Base-by-base conservation (phyloP, 2,329 filamentous ascomycete species). In the Epichloe aotearoae region DNA sequence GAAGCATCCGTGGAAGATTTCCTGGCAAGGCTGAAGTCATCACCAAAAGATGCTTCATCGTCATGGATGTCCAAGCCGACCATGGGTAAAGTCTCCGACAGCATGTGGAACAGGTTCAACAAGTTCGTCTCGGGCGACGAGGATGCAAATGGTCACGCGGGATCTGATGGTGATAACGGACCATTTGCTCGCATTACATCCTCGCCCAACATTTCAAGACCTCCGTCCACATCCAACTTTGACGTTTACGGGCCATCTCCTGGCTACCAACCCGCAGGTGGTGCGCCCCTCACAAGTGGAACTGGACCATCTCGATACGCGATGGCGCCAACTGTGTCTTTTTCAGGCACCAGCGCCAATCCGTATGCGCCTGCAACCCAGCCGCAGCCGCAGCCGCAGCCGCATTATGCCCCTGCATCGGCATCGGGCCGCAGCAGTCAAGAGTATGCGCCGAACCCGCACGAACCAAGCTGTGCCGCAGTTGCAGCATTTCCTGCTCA, bases 101-200 rank as follows among this genome's bases (percentile, higher is more conserved):
- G 86, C 36, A 81, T 97, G 63, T 90, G 88, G 78, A 89, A 83
- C 56, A 88, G 86, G 53, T 96, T 99, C 69, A 97, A 90, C 69
- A 96, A 89, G 61, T 98, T 98, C 62, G 89, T 98, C 54, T 83
- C 86, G 48, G 94, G 93, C 14, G 91, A 96, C 53, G 91, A 97
- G 50, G 89, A 95, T 52, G 88, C 94, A 52, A 81, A 79, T 52
- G 85, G 88, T 48, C 73, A 74, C 36, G 73, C 73, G 10, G 80
- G 77, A 1, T 75, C 75, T 50, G 80, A 79, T 43, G 73, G 66
- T 36, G 84, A 87, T 53, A 67, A 77, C 49, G 88, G 89, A 0
- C 89, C 88, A 1, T 97, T 98, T 64, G 84, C 86, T 7, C 84
- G 84, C 50, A 80, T 96, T 49, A 76, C 85, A 30, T 81, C 82